Base-by-base conservation (phyloP, 441 rosid species). In the Geranium incanum region DNA sequence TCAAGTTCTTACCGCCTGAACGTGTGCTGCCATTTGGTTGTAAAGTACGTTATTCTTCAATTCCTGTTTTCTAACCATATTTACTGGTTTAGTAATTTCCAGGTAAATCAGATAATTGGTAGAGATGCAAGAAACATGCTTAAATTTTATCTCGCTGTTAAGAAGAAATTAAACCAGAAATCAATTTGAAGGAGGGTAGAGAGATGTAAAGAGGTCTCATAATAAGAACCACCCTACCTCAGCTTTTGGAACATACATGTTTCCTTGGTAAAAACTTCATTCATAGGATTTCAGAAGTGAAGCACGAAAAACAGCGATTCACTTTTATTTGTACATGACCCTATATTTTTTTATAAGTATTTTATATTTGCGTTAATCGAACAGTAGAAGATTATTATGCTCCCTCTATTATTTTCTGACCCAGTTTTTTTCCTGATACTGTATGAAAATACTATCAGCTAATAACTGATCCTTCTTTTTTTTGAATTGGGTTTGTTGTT, bases 1-100 rank as follows among this genome's bases (percentile, higher is more conserved):
- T 89, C 64, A 79, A 83, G 71, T 86, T 85, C 81, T 85, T 95
- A 71, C 99, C 98, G 36, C 72, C 91, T 71, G 89, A 74, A 50
- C 90, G 85, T 45, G 96, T 95, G 52, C 82, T 95, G 3, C 97
- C 98, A 57, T 93, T 91, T 81, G 99, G 93, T 72, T 95, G 99
- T 75, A 86, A 92, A 84, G 97, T 92, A 82, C 62, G 86, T 74
- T 48, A 74, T 65, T 39, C 48, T 70, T 50, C 33, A 28, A 28
- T 28, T 2, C 33, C 33, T 28, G 33, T 28, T 28, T 28, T 28
- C 33, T 28, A 50, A 50, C 15, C 15, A 11, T 50, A 12, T 67
- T 19, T 59, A 9, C 36, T 39, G 60, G 33, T 63, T 50, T 48
- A 12, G 11, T 48, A 48, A 48, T 48, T 48, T 48, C 55, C 55